phyloP scores from a whole-genome alignment of 306 rosid species.

The Vachellia pachyceras region DNA sequence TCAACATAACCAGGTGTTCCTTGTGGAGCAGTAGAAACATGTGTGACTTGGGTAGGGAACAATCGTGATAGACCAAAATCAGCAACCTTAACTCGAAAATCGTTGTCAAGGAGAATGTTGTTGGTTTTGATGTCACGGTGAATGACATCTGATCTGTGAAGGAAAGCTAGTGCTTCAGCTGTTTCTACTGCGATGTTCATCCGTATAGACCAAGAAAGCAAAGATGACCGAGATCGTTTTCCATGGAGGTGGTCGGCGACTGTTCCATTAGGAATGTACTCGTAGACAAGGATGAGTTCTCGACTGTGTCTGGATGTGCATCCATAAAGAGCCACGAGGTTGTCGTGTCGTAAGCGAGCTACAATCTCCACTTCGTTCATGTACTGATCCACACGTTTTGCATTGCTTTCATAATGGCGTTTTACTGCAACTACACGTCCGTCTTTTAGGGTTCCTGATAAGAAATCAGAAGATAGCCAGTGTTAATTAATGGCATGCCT shows the following conservation, averaged over 20 bases:
- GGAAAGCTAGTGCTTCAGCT: conserved; percentile 84
- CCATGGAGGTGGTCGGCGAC: conserved; percentile 89
- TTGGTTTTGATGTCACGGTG: conserved; percentile 93
- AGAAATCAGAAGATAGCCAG: conserved; percentile 21
- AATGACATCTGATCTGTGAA: conserved; percentile 63
- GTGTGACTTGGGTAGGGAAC: conserved; percentile 77
- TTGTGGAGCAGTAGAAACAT: conserved; percentile 95
- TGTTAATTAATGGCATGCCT: no score
- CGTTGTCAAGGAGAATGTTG: conserved; percentile 75
- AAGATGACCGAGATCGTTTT: conserved; percentile 41
- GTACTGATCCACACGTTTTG: conserved; percentile 79
- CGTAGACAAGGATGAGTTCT: conserved; percentile 90
- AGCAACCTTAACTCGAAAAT: conserved; percentile 80
- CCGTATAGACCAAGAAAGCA: conserved; percentile 69
- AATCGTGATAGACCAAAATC: conserved; percentile 91
- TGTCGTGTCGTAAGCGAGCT: conserved; percentile 59
- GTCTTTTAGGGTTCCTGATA: conserved; percentile 72
- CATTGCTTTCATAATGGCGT: conserved; percentile 76
- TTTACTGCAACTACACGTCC: conserved; percentile 94
- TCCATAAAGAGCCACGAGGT: conserved; percentile 83
- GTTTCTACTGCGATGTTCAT: conserved; percentile 85
- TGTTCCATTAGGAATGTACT: conserved; percentile 89
- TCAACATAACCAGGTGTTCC: conserved; percentile 98
- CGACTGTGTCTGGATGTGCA: conserved; percentile 83
- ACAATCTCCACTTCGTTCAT: conserved; percentile 84